Percentiles rank a stretch among this genome's conserved stretches.
Conservation (phyloP, 768 basidiomycete genomes). For the Boletus pseudopeckii region DNA sequence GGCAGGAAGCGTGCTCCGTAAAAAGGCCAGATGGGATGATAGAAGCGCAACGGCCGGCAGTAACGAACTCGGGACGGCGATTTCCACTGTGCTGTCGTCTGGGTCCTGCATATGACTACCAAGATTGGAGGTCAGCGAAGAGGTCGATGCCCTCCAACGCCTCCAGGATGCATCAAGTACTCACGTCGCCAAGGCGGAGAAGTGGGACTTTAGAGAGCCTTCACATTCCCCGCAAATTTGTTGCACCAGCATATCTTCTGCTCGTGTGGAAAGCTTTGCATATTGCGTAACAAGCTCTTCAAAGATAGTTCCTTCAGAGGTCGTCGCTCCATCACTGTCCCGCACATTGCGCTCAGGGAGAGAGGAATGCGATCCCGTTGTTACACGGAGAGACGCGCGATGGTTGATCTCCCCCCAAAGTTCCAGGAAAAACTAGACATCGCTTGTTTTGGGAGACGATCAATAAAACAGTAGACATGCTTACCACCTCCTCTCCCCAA, state of each 20-base stretch:
- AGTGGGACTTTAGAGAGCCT: constrained; percentile 66
- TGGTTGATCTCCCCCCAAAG: constrained; percentile 78
- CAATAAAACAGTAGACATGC: constrained; percentile 24
- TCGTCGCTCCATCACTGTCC: constrained; percentile 24
- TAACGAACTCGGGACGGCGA: constrained; percentile 65
- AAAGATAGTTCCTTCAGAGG: constrained; percentile 69
- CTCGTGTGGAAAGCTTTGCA: constrained; percentile 53
- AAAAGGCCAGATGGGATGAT: constrained; percentile 71
- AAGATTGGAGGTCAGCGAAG: neutral
- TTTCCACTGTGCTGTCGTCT: constrained; percentile 24
- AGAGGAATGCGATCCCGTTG: constrained; percentile 45
- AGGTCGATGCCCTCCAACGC: neutral
- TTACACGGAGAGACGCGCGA: constrained; percentile 53
- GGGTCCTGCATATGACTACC: constrained; percentile 12
- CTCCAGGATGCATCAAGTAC: constrained; percentile 14
- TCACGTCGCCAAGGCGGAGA: constrained; percentile 48
- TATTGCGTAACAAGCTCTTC: constrained; percentile 72
- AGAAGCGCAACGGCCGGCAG: constrained; percentile 74
- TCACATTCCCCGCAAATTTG: constrained; percentile 84
- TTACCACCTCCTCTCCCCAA: constrained; percentile 90
- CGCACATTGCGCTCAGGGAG: constrained; percentile 43
- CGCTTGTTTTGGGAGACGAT: neutral
- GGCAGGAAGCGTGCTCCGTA: constrained; percentile 62
- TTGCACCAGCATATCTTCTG: constrained; percentile 85
- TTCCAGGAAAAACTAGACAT: constrained; percentile 82